A percentile compares a stretch with the other conserved stretches of the same genome.
Evolutionary conservation across 139 green algal genomes (phyloP).

Genomic region (Eudorina sp.): DNA sequence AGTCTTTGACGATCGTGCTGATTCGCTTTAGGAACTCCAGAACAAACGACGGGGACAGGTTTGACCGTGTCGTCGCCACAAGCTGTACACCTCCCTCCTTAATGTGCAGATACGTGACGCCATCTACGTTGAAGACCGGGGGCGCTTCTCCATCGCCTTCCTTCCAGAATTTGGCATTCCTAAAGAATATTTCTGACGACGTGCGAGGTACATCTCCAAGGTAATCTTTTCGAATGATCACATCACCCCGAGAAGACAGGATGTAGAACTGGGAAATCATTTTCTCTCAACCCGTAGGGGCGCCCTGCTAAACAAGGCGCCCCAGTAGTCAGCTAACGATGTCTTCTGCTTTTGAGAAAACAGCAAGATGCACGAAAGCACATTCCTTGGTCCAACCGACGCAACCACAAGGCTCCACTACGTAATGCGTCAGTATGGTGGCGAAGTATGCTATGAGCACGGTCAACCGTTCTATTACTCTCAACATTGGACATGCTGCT

Average conservation of each 20-base stretch:
- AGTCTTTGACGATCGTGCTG: constrained; percentile 87
- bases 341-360: too few relatives aligned
- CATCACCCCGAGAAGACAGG: constrained; percentile 90
- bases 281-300: background rate
- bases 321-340: too few relatives aligned
- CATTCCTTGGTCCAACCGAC: too few relatives aligned
- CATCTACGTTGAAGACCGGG: constrained; percentile 92
- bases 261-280: constrained; percentile 97
- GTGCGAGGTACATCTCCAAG: constrained; percentile 87
- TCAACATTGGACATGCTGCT: too few relatives aligned
- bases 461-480: too few relatives aligned
- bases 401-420: too few relatives aligned
- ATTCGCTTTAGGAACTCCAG: constrained; percentile 94
- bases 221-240: constrained; percentile 94
- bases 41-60: constrained; percentile 90
- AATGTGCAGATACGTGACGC: constrained; percentile 95
- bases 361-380: too few relatives aligned
- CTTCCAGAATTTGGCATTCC: constrained; percentile 91
- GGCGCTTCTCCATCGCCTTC: constrained; percentile 84
- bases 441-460: too few relatives aligned
- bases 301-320: constrained; percentile 2
- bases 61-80: constrained; percentile 91
- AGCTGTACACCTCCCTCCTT: constrained; percentile 91
- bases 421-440: too few relatives aligned
- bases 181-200: constrained; percentile 91